Evolutionary conservation across 345 rosid genomes (phyloP).

Genomic region (Brassica incana): DNA sequence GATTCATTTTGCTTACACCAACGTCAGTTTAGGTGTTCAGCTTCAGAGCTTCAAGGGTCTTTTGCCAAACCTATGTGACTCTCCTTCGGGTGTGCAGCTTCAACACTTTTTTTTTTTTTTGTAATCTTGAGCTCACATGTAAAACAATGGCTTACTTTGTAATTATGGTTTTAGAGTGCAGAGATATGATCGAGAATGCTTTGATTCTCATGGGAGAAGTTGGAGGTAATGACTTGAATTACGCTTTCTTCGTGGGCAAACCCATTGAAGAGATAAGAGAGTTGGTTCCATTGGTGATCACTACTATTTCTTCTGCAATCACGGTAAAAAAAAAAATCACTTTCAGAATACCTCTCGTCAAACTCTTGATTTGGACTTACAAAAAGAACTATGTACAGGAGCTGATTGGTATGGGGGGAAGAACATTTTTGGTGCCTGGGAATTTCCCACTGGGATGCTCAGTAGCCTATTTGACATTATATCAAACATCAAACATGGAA

Average conservation of each 20-base stretch:
- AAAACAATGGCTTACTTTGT: not conserved
- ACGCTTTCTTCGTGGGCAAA: slow-evolving; percentile 14
- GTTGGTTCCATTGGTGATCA: slow-evolving; percentile 44
- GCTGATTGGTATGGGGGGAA: slow-evolving; percentile 48
- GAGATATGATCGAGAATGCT: slow-evolving; percentile 38
- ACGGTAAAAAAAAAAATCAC: slow-evolving; percentile 25
- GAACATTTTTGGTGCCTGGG: slow-evolving; percentile 52
- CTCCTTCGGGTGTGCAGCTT: slow-evolving; percentile 33
- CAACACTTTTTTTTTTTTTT: not conserved
- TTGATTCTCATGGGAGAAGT: slow-evolving; percentile 60
- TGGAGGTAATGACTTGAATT: slow-evolving; percentile 57
- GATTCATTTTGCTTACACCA: slow-evolving; percentile 7
- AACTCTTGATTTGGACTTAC: not conserved
- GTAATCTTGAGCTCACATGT: not conserved
- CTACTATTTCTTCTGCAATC: slow-evolving; percentile 39
- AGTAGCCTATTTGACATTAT: slow-evolving; percentile 31
- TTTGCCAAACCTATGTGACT: slow-evolving; percentile 41
- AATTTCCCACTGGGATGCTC: slow-evolving; percentile 48
- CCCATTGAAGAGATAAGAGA: slow-evolving; percentile 28
- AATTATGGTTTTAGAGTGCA: slow-evolving; percentile 27
- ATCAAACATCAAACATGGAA: slow-evolving; percentile 28
- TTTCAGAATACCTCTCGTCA: not conserved
- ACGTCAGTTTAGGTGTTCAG: slow-evolving; percentile 45
- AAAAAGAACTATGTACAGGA: slow-evolving; percentile 35
- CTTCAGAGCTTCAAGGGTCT: slow-evolving; percentile 53